Conservation (phyloP, 768 basidiomycete genomes). For the Crassisporium funariophilum region DNA sequence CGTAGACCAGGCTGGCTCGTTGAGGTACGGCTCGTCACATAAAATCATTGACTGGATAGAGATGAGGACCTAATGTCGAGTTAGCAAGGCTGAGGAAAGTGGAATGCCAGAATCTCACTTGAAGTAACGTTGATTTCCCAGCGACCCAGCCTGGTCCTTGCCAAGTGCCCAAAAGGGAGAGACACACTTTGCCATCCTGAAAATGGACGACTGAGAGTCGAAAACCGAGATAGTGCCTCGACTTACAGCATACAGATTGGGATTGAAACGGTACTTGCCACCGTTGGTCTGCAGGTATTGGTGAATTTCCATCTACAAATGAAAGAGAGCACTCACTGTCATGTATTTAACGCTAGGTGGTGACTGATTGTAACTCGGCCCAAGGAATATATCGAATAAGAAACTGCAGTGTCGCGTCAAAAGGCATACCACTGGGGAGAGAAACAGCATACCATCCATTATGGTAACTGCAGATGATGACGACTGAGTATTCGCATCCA, state of each 20-base stretch:
- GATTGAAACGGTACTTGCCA: constrained; percentile 90
- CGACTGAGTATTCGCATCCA: too few species aligned
- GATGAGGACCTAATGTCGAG: constrained; percentile 79
- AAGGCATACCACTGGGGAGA: constrained; percentile 39
- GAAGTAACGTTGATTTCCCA: constrained; percentile 87
- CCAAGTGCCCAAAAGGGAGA: constrained; percentile 93
- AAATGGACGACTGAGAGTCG: constrained; percentile 1
- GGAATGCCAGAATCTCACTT: constrained; percentile 45
- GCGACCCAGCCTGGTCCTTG: constrained; percentile 90
- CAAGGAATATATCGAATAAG: constrained; percentile 92
- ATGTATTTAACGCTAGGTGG: constrained; percentile 71
- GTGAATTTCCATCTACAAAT: neutral
- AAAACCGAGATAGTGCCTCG: neutral
- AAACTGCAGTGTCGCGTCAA: constrained; percentile 22
- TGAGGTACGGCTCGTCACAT: constrained; percentile 91
- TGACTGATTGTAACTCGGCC: constrained; percentile 84
- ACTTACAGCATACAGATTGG: constrained; percentile 88
- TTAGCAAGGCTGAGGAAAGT: constrained; percentile 33
- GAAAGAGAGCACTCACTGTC: constrained; percentile 46
- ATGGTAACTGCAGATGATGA: constrained; percentile 76
- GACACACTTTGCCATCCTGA: constrained; percentile 92
- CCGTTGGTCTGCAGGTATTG: constrained; percentile 66
- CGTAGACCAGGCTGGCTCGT: constrained; percentile 87
- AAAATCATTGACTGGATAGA: constrained; percentile 97
- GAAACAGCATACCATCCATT: constrained; percentile 79